Percentiles rank a stretch among this genome's conserved stretches.
Conservation (phyloP, 805 yeast species). For the Saturnispora sekii region DNA sequence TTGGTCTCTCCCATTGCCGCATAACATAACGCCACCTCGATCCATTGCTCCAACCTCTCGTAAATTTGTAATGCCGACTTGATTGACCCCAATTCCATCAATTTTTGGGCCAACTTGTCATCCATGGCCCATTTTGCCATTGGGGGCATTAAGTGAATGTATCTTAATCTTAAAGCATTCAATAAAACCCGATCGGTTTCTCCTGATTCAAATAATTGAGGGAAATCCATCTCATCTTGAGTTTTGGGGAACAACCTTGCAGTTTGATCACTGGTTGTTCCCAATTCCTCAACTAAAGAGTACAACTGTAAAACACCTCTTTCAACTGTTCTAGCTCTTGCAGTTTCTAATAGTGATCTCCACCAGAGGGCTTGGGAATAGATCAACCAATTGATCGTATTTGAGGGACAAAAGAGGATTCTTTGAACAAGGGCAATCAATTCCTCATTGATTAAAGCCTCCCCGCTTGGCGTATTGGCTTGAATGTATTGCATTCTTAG, state of each 20-base stretch:
- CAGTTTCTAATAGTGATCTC: constrained; percentile 74
- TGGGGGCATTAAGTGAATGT: constrained; percentile 64
- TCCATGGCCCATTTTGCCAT: constrained; percentile 85
- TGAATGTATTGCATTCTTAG: constrained; percentile 54
- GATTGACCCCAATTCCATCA: constrained; percentile 74
- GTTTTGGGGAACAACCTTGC: constrained; percentile 41
- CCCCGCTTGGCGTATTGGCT: constrained; percentile 63
- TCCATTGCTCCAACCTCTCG: constrained; percentile 62
- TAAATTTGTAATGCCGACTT: constrained; percentile 86
- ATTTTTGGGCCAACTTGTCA: constrained; percentile 71
- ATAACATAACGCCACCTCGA: constrained; percentile 84
- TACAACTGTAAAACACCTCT: constrained; percentile 92
- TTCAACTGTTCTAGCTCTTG: constrained; percentile 77
- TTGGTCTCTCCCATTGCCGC: constrained; percentile 71
- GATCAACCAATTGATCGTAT: constrained; percentile 59
- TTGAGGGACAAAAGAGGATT: constrained; percentile 44
- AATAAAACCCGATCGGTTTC: constrained; percentile 21
- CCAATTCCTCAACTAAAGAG: constrained; percentile 81
- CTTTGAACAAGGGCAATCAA: constrained; percentile 68
- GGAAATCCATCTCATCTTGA: constrained; percentile 21
- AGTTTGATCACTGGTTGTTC: constrained; percentile 47
- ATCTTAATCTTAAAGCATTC: constrained; percentile 48
- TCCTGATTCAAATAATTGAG: constrained; percentile 13
- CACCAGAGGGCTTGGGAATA: constrained; percentile 84
- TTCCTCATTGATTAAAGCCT: constrained; percentile 71